Percentiles rank a stretch among this genome's conserved stretches.
Conservation (phyloP, 1,284 basidiomycete genomes). For the Boletus sp. region DNA sequence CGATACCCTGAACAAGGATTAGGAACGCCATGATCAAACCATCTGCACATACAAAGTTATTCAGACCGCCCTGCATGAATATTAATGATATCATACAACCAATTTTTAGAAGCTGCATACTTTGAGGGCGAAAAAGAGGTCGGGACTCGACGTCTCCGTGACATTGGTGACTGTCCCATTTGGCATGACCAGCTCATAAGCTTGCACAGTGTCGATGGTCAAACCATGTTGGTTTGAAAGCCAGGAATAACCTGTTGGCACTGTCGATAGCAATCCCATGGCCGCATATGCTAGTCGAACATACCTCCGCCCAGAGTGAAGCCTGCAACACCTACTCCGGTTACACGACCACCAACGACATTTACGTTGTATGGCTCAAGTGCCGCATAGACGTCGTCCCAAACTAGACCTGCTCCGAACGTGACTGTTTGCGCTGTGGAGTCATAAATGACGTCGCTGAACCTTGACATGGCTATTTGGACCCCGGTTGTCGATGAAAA, state of each 20-base stretch:
- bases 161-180: conserved; percentile 46
- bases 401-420: conserved; percentile 56
- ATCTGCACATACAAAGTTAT: conserved; percentile 56
- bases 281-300: conserved; percentile 43
- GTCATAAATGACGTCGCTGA: conserved; percentile 50
- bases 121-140: conserved; percentile 53
- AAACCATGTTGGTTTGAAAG: conserved; percentile 43
- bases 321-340: conserved; percentile 61
- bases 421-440: conserved; percentile 32
- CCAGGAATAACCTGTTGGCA: conserved; percentile 24
- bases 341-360: conserved; percentile 55
- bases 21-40: not conserved
- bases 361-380: conserved; percentile 50
- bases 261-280: conserved; percentile 16
- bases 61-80: conserved; percentile 50
- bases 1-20: conserved; percentile 52
- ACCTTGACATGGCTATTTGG: conserved; percentile 57
- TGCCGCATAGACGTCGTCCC: conserved; percentile 60
- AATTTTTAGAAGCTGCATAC: conserved; percentile 27
- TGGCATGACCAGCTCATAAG: conserved; percentile 49
- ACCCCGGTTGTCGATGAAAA: conserved; percentile 49
- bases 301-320: conserved; percentile 59
- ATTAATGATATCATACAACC: not conserved
- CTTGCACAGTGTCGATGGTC: conserved; percentile 49
- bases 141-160: conserved; percentile 42